These are phyloP conservation scores for Penicillium brasilianum DNA, from an alignment of 2,329 filamentous ascomycete species.

Conservation along the genomic window DNA sequence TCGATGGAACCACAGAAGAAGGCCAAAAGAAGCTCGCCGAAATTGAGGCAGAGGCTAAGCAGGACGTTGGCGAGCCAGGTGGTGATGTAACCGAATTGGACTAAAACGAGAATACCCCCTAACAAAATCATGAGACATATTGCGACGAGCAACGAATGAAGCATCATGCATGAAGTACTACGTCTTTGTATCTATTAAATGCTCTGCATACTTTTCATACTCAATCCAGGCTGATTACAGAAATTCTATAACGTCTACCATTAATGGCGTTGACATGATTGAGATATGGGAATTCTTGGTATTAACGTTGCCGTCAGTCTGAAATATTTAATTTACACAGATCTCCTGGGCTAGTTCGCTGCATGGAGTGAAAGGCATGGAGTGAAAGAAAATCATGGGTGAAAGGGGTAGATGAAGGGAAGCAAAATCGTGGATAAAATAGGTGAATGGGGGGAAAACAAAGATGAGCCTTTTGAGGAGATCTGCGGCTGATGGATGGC, in stretches of 20 bases:
- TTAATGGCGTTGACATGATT: not conserved
- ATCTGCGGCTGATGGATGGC: conserved; percentile 14
- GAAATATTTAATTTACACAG: conserved; percentile 35
- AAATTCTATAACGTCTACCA: not conserved
- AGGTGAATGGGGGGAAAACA: conserved; percentile 15
- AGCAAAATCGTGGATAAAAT: conserved; percentile 13
- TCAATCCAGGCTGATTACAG: not conserved
- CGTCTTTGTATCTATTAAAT: not conserved
- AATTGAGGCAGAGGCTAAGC: conserved; percentile 64
- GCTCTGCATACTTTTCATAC: not conserved
- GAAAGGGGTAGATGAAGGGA: conserved; percentile 16
- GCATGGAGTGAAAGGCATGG: conserved; percentile 30
- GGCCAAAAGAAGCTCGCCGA: conserved; percentile 78
- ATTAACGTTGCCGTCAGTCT: conserved; percentile 34
- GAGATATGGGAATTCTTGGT: conserved; percentile 20
- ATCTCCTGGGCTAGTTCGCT: conserved; percentile 28
- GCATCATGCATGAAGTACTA: too few relatives aligned
- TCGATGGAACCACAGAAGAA: conserved; percentile 91
- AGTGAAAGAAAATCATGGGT: conserved; percentile 22
- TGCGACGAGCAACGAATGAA: conserved; percentile 12
- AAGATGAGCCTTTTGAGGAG: conserved; percentile 4
- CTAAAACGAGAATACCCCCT: conserved; percentile 22
- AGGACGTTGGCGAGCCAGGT: conserved; percentile 56
- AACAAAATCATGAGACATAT: conserved; percentile 1
- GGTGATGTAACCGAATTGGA: conserved; percentile 51